Evolutionary conservation across 129 eudicot species (phyloP), one percentile per base, ranked within the genome.

Genomic region (Heracleum sosnowskyi): DNA sequence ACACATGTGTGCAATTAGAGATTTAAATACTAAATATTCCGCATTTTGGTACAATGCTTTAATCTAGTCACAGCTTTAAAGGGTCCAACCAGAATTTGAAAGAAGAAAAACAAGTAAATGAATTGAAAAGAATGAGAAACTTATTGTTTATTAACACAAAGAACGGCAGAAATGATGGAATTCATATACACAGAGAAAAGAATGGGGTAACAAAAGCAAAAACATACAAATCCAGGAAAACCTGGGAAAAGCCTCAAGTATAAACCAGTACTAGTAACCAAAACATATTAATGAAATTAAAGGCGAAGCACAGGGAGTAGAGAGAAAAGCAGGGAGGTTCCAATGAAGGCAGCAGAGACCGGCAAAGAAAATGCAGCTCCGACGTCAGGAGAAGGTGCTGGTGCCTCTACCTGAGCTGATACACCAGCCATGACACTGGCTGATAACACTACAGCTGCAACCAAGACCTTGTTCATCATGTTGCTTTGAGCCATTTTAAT

Each of bases 301-400:
- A 57, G 33, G 4, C 66, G 33, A 57, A 57, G 33, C 33, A 83
- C 63, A n/a, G 86, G 16, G n/a, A 57, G 66, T 10, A 83, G 66
- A 39, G 86, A 77, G 73, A 83, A 62, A 49, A 86, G 35, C 26
- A 86, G 41, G 45, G 86, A 83, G 36, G 77, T 22, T 17, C 75
- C 83, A 10, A 86, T 69, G 2, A 83, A 17, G 0, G 76, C 84
- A 24, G 78, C 75, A 22, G 89, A 83, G 10, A 60, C 40, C 1
- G 85, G 82, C 16, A 83, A 13, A 9, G 84, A 83, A 41, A 78
- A 77, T 7, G 82, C 85, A 8, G 87, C 79, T 73, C 86, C 89
- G 31, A 78, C 83, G 18, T 68, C 83, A 3, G 85, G 86, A 7
- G 86, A 36, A 17, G 89, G 89, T 12, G 86, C 79, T 1, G 89